Base-by-base conservation (phyloP, 371 early-diverging fungal species). In the Mortierella sp. region DNA sequence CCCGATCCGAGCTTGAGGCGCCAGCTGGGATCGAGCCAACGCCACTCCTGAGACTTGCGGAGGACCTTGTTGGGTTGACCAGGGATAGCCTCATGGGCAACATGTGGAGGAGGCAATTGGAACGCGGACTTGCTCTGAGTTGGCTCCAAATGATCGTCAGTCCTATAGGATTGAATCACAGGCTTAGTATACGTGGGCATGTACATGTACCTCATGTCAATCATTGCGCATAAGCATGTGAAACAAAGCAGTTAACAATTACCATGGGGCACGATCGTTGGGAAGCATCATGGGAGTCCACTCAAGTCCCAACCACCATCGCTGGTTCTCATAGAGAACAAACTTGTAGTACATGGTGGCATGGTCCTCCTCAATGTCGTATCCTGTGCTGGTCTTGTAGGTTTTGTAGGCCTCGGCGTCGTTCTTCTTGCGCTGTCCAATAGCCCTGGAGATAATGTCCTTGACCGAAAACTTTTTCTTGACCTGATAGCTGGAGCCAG, bases 211-310 rank as follows among this genome's bases (percentile, higher is more conserved):
- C 48, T 11, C 48, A 46, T 46, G 48, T 13, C 48, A 8, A 1
- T 13, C 48, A 21, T 8, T 37, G 5, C 34, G 9, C 24, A 37
- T 40, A 64, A 34, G 83, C 71, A 88, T 87, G 43, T 88, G 84
- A 54, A 87, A 81, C 87, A 87, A 82, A 76, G 19, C 46, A 0
- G 50, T 28, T 40, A 21, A 69, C 14, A 40, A 51, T 73, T 85
- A 88, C 89, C 89, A 89, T 69, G 89, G 81, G 8, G 89, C 78
- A 53, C 89, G 88, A 55, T 89, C 89, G 69, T 88, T 89, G 26
- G 88, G 88, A 9, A 89, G 82, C 86, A 89, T 83, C 86, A 85
- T 89, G 5, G 89, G 86, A 4, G 89, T 89, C 89, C 89, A 89
- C 14, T 88, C 89, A 19, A 88, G 61, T 37, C 88, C 89, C 31